Conservation (phyloP, 495 filamentous ascomycete genomes). For the Penicillium ucsense region DNA sequence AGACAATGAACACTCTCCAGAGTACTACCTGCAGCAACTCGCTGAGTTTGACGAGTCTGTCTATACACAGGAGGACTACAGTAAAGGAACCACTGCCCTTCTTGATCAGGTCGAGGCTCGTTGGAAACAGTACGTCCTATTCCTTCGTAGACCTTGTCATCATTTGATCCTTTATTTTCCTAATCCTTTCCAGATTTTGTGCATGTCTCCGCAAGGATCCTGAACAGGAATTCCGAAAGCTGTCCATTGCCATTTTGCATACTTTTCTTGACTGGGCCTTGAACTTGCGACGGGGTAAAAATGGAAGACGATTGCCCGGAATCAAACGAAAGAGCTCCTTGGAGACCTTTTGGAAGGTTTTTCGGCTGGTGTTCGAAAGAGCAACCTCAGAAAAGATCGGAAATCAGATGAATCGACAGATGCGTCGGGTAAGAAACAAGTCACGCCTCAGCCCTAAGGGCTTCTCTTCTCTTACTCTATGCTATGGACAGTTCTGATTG, state of each 20-base stretch:
- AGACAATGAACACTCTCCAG: conserved; percentile 19
- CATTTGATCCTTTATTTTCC: conserved; percentile 3
- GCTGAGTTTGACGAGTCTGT: conserved; percentile 24
- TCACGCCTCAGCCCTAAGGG: conserved; percentile 3
- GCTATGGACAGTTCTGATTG: conserved; percentile 4
- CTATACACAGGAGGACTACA: conserved; percentile 27
- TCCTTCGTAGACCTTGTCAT: background rate
- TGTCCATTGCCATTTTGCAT: conserved; percentile 15
- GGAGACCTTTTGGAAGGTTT: conserved; percentile 21
- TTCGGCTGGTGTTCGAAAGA: conserved; percentile 19
- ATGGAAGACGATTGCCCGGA: conserved; percentile 15
- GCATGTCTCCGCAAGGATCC: conserved; percentile 16
- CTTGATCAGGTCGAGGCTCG: conserved; percentile 16
- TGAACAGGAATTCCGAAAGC: conserved; percentile 6
- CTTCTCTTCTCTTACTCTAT: conserved; percentile 3
- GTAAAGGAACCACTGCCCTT: conserved; percentile 17
- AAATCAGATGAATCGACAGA: conserved; percentile 15
- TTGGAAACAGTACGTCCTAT: conserved; percentile 4
- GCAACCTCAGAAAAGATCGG: conserved; percentile 15
- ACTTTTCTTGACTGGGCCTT: conserved; percentile 24
- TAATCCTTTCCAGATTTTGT: conserved; percentile 14
- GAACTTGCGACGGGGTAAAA: conserved; percentile 19
- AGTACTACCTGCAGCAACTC: conserved; percentile 29
- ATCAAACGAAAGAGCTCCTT: conserved; percentile 16
- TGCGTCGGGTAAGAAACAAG: conserved; percentile 14